phyloP scores from a whole-genome alignment of 768 basidiomycete genomes.

The Mycena galopus region DNA sequence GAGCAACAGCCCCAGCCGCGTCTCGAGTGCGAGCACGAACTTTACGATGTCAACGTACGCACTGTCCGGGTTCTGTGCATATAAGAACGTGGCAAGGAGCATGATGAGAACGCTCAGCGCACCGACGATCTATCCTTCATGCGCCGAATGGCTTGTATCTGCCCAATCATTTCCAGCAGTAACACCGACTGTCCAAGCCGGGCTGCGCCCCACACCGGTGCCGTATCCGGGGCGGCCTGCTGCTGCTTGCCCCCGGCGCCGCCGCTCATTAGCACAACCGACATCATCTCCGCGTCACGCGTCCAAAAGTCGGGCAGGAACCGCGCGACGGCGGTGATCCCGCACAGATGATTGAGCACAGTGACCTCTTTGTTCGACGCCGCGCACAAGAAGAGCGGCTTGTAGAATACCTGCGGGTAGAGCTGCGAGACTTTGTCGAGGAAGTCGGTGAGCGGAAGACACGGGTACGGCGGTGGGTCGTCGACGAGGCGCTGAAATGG shows the following conservation, averaged over 20 bases:
- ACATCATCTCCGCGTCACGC: slow-evolving; percentile 80
- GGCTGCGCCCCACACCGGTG: slow-evolving; percentile 58
- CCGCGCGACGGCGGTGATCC: slow-evolving; percentile 63
- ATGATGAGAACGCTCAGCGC: slow-evolving; percentile 22
- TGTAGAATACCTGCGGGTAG: slow-evolving; percentile 77
- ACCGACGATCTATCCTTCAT: slow-evolving; percentile 57
- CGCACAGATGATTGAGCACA: slow-evolving; percentile 70
- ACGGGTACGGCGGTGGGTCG: slow-evolving; percentile 66
- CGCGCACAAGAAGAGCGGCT: slow-evolving; percentile 78
- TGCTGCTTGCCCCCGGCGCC: slow-evolving; percentile 44
- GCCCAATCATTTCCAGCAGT: slow-evolving; percentile 70
- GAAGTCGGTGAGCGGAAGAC: slow-evolving; percentile 60
- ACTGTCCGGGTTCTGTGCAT: slow-evolving; percentile 47
- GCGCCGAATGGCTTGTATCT: slow-evolving; percentile 59
- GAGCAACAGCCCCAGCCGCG: slow-evolving; percentile 66
- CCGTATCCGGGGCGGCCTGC: slow-evolving; percentile 17
- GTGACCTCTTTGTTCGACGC: slow-evolving; percentile 72
- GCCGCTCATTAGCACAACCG: slow-evolving; percentile 75
- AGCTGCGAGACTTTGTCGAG: slow-evolving; percentile 63
- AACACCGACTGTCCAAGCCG: slow-evolving; percentile 75
- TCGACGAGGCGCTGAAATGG: slow-evolving; percentile 64
- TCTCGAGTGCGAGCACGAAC: slow-evolving; percentile 71
- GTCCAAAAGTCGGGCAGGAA: slow-evolving; percentile 76
- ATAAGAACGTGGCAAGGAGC: background rate
- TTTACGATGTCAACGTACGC: slow-evolving; percentile 48